Conservation (phyloP, 805 yeast genomes). For the baker's yeast (Saccharomyces cerevisiae) region DNA sequence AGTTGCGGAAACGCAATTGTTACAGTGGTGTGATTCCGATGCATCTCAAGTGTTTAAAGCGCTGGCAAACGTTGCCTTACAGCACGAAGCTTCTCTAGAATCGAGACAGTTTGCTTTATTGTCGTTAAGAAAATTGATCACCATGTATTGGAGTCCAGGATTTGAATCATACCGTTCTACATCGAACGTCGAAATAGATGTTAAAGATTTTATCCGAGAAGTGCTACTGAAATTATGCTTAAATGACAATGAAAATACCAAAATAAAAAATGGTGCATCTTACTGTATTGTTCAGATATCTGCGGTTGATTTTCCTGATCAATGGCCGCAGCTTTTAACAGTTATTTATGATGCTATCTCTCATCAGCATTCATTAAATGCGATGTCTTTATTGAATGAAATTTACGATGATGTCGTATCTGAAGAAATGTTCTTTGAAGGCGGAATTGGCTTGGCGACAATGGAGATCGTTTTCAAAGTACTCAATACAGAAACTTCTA, state of each 20-base stretch:
- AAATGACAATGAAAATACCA: slow-evolving; percentile 42
- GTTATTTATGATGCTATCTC: slow-evolving; percentile 38
- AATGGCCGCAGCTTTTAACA: slow-evolving; percentile 72
- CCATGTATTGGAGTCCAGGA: slow-evolving; percentile 75
- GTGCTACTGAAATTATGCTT: slow-evolving; percentile 40
- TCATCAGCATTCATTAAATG: slow-evolving; percentile 36
- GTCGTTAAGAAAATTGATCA: slow-evolving; percentile 59
- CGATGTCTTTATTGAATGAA: slow-evolving; percentile 57
- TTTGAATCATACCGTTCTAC: slow-evolving; percentile 68
- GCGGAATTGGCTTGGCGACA: slow-evolving; percentile 53
- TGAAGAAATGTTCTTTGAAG: slow-evolving; percentile 78
- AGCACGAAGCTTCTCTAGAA: slow-evolving; percentile 26
- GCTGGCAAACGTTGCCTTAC: slow-evolving; percentile 37
- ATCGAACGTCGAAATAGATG: slow-evolving; percentile 41
- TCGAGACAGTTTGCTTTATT: slow-evolving; percentile 57
- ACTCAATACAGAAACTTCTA: slow-evolving; percentile 23
- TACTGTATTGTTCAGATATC: slow-evolving; percentile 79
- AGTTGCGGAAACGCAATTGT: slow-evolving; percentile 44
- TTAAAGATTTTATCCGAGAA: slow-evolving; percentile 45
- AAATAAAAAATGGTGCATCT: slow-evolving; percentile 58
- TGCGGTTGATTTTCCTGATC: slow-evolving; percentile 87
- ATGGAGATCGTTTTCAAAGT: slow-evolving; percentile 42
- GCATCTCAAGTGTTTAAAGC: slow-evolving; percentile 41
- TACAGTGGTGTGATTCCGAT: slow-evolving; percentile 35
- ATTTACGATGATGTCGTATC: slow-evolving; percentile 78